phyloP scores from a whole-genome alignment of 768 basidiomycete genomes.

The Xerocomellus dryophilus region DNA sequence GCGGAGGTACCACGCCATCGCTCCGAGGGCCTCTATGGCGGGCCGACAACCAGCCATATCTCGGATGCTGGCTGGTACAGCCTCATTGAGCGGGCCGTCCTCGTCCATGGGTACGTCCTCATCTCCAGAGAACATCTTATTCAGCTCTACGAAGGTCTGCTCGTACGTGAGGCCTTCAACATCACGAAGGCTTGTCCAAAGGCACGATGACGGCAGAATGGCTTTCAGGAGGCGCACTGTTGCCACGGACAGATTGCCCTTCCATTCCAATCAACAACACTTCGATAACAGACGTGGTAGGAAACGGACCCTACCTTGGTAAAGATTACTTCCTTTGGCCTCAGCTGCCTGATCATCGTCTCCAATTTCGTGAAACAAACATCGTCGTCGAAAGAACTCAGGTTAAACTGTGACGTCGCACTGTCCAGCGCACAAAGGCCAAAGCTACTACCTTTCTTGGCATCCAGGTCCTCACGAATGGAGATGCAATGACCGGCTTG shows the following conservation, averaged over 20 bases:
- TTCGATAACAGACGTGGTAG: not conserved
- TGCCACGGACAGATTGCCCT: constrained; percentile 84
- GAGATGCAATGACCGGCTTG: constrained; percentile 94
- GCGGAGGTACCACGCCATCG: constrained; percentile 91
- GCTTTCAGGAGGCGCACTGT: constrained; percentile 81
- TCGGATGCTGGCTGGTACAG: constrained; percentile 70
- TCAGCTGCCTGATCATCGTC: constrained; percentile 86
- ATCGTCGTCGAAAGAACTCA: constrained; percentile 90
- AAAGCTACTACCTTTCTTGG: constrained; percentile 53
- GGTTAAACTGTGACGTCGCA: constrained; percentile 90
- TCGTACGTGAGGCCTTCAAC: constrained; percentile 82
- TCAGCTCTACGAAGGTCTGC: constrained; percentile 65
- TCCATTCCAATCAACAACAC: not conserved
- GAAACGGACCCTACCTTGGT: constrained; percentile 60
- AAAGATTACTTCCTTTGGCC: constrained; percentile 88
- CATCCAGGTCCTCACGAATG: constrained; percentile 58
- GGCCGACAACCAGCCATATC: constrained; percentile 60
- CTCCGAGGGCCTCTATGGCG: constrained; percentile 84
- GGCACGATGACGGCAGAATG: constrained; percentile 73
- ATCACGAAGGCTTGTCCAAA: constrained; percentile 84
- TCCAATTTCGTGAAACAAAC: constrained; percentile 89
- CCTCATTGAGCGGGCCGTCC: constrained; percentile 34
- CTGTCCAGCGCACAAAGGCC: constrained; percentile 93
- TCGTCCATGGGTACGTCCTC: constrained; percentile 48
- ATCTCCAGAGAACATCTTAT: constrained; percentile 54